These are phyloP conservation scores for Zygotorulaspora sp. DNA, from an alignment of 805 yeast species.

Conservation along the genomic window DNA sequence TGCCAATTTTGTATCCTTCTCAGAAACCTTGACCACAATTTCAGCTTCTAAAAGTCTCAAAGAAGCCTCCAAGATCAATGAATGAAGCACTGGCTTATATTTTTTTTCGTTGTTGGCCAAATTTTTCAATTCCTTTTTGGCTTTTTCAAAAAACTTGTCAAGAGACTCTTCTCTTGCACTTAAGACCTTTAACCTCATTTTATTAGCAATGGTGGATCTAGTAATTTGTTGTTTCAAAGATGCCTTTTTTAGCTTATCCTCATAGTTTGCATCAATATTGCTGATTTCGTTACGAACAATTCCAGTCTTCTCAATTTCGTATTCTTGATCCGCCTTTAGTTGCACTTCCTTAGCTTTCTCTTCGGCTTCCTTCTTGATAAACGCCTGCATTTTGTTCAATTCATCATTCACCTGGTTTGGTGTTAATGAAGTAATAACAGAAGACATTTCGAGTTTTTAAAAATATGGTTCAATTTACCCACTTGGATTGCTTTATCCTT, in stretches of 20 bases:
- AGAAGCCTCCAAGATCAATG: slow-evolving; percentile 75
- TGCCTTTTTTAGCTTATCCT: slow-evolving; percentile 83
- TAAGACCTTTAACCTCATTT: slow-evolving; percentile 87
- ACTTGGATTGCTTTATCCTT: background rate
- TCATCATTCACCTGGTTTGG: slow-evolving; percentile 79
- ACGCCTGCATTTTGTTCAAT: slow-evolving; percentile 95
- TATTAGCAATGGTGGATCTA: slow-evolving; percentile 91
- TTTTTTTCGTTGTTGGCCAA: slow-evolving; percentile 50
- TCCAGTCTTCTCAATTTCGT: slow-evolving; percentile 94
- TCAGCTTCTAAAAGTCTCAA: slow-evolving; percentile 68
- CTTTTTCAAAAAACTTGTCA: slow-evolving; percentile 65
- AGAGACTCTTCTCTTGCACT: slow-evolving; percentile 80
- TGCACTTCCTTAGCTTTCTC: slow-evolving; percentile 96
- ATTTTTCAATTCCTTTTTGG: slow-evolving; percentile 57
- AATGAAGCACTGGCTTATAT: slow-evolving; percentile 67
- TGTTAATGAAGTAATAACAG: slow-evolving; percentile 35
- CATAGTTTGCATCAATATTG: slow-evolving; percentile 75
- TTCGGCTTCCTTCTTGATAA: slow-evolving; percentile 98
- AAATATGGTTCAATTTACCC: no score
- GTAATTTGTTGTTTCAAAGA: slow-evolving; percentile 90
- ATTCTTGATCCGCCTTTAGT: slow-evolving; percentile 96
- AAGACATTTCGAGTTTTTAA: slow-evolving; percentile 29
- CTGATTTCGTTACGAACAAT: slow-evolving; percentile 90
- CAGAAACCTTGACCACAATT: slow-evolving; percentile 57
- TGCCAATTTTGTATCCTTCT: slow-evolving; percentile 39